Percentiles rank a stretch among this genome's conserved stretches.
These are phyloP conservation scores for Leccinum subtestaceum DNA, from an alignment of 768 basidiomycete species.

Conservation along the genomic window DNA sequence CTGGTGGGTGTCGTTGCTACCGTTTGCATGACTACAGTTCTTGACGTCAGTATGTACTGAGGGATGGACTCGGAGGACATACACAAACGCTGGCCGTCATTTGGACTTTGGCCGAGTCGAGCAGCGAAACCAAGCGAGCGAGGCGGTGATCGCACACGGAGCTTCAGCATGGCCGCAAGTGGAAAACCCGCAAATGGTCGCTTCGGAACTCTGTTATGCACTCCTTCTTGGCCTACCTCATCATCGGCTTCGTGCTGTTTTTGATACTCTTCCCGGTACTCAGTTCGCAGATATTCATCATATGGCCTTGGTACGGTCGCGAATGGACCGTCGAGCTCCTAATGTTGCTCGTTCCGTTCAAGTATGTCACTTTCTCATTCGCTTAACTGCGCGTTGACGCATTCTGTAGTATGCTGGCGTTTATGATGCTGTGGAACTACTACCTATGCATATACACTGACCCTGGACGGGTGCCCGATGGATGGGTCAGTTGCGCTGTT, in stretches of 20 bases:
- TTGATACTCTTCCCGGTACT: slow-evolving; percentile 87
- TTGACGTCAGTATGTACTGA: slow-evolving; percentile 3
- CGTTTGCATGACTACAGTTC: slow-evolving; percentile 2
- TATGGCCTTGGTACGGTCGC: slow-evolving; percentile 91
- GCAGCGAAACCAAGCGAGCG: slow-evolving; percentile 11
- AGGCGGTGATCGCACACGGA: slow-evolving; percentile 7
- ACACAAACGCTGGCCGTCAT: neutral
- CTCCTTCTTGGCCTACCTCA: slow-evolving; percentile 53
- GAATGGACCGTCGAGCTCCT: slow-evolving; percentile 73
- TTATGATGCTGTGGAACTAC: slow-evolving; percentile 86
- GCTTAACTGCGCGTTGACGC: slow-evolving; percentile 10
- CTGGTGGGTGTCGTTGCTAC: neutral
- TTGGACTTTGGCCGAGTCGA: slow-evolving; percentile 1
- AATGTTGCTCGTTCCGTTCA: slow-evolving; percentile 82
- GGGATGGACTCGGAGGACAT: neutral
- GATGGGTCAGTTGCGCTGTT: slow-evolving; percentile 57
- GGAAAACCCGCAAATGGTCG: slow-evolving; percentile 1
- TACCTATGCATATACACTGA: slow-evolving; percentile 77
- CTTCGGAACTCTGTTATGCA: slow-evolving; percentile 34
- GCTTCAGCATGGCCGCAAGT: slow-evolving; percentile 17
- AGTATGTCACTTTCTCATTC: slow-evolving; percentile 49
- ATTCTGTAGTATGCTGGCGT: slow-evolving; percentile 60
- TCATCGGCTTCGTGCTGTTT: slow-evolving; percentile 65
- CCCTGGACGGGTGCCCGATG: slow-evolving; percentile 77
- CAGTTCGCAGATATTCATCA: slow-evolving; percentile 84